Conservation (phyloP, 2,329 filamentous ascomycete genomes). For the Cryphonectria radicalis region DNA sequence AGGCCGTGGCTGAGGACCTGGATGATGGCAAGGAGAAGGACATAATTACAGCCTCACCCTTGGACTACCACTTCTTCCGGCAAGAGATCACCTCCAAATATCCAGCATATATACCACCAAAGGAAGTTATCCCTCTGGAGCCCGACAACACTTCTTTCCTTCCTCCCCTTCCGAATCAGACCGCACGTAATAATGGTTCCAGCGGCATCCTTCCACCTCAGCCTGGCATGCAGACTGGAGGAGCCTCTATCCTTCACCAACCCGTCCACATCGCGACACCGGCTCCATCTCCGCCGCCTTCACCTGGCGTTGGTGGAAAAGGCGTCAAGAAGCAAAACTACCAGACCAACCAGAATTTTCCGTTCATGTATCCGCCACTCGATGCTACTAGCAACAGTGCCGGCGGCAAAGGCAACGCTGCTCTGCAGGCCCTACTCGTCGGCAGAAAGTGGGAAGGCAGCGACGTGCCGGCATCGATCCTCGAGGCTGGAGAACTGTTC, state of each 20-base stretch:
- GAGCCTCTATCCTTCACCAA: conserved; percentile 86
- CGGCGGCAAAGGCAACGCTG: conserved; percentile 84
- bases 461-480: conserved; percentile 90
- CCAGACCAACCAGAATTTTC: conserved; percentile 98
- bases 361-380: conserved; percentile 93
- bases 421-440: conserved; percentile 77
- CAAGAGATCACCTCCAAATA: conserved; percentile 99
- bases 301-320: conserved; percentile 84
- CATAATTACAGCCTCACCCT: conserved; percentile 87
- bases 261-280: conserved; percentile 99
- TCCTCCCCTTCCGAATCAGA: conserved; percentile 79
- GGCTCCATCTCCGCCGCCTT: conserved; percentile 92
- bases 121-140: conserved; percentile 81
- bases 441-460: conserved; percentile 91
- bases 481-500: conserved; percentile 93
- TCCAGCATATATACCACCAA: conserved; percentile 90
- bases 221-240: conserved; percentile 58
- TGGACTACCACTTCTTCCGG: conserved; percentile 95
- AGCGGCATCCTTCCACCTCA: conserved; percentile 65
- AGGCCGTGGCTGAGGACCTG: conserved; percentile 65
- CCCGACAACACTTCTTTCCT: conserved; percentile 89
- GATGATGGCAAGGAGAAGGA: conserved; percentile 68
- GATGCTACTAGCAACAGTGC: conserved; percentile 88
- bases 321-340: conserved; percentile 99
- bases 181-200: conserved; percentile 61